Evolutionary conservation across 495 filamentous ascomycete genomes (phyloP).

Genomic region (Neurospora discreta): DNA sequence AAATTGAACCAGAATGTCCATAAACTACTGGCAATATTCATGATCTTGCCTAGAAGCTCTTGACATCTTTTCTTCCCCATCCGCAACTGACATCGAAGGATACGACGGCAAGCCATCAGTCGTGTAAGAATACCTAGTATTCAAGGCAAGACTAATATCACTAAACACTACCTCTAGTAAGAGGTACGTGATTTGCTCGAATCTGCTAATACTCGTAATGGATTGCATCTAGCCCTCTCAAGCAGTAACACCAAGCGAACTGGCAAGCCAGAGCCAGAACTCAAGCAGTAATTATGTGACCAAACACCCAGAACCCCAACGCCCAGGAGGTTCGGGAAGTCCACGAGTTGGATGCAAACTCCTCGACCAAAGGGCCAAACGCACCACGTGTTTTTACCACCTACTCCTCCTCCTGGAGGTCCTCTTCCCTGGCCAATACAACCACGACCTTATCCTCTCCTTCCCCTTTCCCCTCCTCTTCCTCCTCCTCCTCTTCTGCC

Average conservation of each 20-base stretch:
- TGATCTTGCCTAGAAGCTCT: rapidly evolving
- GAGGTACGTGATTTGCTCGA: not conserved
- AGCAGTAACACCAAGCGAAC: not conserved
- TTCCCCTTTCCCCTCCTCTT: not conserved
- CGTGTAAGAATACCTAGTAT: too few relatives aligned
- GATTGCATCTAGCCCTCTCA: not conserved
- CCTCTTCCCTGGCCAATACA: not conserved
- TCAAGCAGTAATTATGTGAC: not conserved
- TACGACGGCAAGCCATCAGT: not conserved
- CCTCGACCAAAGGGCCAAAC: not conserved
- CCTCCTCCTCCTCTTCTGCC: not conserved
- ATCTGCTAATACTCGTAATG: too few relatives aligned
- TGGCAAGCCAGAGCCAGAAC: not conserved
- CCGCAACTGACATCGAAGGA: not conserved
- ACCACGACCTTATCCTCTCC: not conserved
- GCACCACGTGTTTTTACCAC: not conserved
- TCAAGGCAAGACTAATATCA: not conserved
- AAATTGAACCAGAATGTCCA: not conserved
- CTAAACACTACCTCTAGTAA: not conserved
- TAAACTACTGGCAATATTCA: not conserved
- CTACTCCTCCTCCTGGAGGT: not conserved
- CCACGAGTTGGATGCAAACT: not conserved
- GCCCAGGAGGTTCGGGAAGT: not conserved
- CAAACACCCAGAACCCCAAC: not conserved
- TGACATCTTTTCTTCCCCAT: not conserved